Evolutionary conservation across 345 rosid species (phyloP).

Genomic region (Raphanus raphanistrum): DNA sequence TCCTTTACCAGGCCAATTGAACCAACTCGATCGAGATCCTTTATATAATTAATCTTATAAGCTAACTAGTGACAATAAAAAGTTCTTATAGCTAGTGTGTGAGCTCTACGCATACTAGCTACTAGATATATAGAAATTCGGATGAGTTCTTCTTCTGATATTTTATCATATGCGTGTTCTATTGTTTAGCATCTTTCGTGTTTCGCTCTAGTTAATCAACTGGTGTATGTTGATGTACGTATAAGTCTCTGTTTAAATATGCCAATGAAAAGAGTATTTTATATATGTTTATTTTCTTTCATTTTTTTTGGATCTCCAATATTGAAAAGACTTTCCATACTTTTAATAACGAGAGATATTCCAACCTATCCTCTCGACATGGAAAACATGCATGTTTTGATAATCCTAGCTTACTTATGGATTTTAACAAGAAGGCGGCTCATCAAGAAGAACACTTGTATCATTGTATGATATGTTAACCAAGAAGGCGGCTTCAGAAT

Average conservation of each 20-base stretch:
- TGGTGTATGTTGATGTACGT: constrained; percentile 27
- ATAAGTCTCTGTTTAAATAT: constrained; percentile 14
- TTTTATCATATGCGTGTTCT: constrained; percentile 14
- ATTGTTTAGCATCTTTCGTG: constrained; percentile 24
- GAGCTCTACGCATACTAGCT: constrained; percentile 13
- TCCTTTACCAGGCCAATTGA: constrained; percentile 26
- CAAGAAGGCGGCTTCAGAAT: neutral
- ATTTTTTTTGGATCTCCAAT: neutral
- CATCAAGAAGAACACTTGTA: neutral
- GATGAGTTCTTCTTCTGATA: constrained; percentile 17
- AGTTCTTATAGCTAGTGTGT: constrained; percentile 6
- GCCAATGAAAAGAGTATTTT: constrained; percentile 26
- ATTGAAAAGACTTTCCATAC: constrained; percentile 1
- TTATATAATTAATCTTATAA: neutral
- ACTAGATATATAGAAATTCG: constrained; percentile 24
- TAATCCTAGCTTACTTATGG: neutral
- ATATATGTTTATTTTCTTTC: neutral
- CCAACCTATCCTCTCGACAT: neutral
- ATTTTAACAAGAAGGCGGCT: neutral
- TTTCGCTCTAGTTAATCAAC: constrained; percentile 29
- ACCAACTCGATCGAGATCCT: neutral
- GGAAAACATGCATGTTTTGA: constrained; percentile 3
- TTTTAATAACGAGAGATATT: neutral
- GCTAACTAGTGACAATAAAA: constrained; percentile 26
- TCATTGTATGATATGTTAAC: neutral